Conservation (phyloP, 2,329 filamentous ascomycete genomes). For the Exophiala dermatitidis region DNA sequence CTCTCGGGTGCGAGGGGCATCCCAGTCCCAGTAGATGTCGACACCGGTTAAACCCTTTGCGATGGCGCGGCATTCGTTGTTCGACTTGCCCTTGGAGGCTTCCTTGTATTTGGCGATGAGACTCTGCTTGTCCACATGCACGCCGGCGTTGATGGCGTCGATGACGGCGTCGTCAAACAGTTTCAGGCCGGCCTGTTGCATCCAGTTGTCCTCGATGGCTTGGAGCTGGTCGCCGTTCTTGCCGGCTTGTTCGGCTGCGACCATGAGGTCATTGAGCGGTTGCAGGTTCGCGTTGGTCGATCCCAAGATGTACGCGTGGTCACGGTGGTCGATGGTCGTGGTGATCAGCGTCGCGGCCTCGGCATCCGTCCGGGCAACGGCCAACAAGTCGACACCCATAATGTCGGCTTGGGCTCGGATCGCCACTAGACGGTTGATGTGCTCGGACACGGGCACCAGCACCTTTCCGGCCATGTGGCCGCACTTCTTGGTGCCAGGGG, state of each 20-base stretch:
- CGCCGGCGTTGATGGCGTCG: slow-evolving; percentile 66
- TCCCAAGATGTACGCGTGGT: slow-evolving; percentile 89
- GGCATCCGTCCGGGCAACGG: slow-evolving; percentile 90
- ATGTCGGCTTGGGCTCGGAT: slow-evolving; percentile 98
- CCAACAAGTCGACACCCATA: slow-evolving; percentile 89
- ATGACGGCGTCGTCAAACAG: slow-evolving; percentile 86
- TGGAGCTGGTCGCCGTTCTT: slow-evolving; percentile 77
- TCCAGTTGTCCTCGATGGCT: slow-evolving; percentile 87
- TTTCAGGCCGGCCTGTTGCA: slow-evolving; percentile 67
- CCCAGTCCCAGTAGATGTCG: slow-evolving; percentile 92
- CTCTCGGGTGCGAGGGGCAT: slow-evolving; percentile 83
- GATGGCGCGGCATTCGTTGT: slow-evolving; percentile 70
- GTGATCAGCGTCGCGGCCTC: slow-evolving; percentile 97
- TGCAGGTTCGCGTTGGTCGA: slow-evolving; percentile 76
- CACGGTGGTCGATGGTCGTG: slow-evolving; percentile 88
- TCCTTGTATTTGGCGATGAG: slow-evolving; percentile 61
- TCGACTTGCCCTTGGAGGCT: slow-evolving; percentile 73
- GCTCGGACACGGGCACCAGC: slow-evolving; percentile 89
- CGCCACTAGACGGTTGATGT: slow-evolving; percentile 94
- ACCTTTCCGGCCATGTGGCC: slow-evolving; percentile 99
- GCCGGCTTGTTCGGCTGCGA: slow-evolving; percentile 71
- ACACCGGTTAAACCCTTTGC: slow-evolving; percentile 69
- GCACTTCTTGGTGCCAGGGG: slow-evolving; percentile 98
- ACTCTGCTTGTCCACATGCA: slow-evolving; percentile 60
- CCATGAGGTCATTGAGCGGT: slow-evolving; percentile 85